Conservation (phyloP, 257 asterid genomes). For the Jaltomata sinuosa region DNA sequence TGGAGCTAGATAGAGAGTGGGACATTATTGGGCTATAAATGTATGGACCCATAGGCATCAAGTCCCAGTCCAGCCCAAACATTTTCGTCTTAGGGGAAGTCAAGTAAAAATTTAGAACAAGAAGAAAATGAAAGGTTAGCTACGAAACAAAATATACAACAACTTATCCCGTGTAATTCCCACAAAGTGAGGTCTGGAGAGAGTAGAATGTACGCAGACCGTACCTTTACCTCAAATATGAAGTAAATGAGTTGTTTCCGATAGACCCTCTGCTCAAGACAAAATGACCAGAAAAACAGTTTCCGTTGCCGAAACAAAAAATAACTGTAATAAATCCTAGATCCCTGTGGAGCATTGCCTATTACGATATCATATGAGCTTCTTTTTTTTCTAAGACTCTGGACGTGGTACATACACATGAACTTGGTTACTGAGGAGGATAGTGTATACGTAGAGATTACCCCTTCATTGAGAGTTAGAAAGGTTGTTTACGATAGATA, state of each 20-base stretch:
- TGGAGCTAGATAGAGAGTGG: background rate
- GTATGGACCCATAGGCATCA: background rate
- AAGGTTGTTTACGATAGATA: too few relatives aligned
- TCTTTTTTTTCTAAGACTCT: background rate
- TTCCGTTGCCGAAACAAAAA: too few relatives aligned
- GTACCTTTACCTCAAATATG: too few relatives aligned
- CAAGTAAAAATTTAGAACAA: background rate
- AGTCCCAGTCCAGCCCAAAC: background rate
- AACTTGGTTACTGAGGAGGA: background rate
- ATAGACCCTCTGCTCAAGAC: too few relatives aligned
- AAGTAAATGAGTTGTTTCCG: too few relatives aligned
- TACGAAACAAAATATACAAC: background rate
- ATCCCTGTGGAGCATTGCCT: background rate
- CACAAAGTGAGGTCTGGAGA: too few relatives aligned
- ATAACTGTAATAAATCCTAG: background rate
- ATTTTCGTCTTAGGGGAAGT: background rate
- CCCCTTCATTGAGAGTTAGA: too few relatives aligned
- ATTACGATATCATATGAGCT: background rate
- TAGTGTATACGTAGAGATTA: too few relatives aligned
- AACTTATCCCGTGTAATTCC: too few relatives aligned
- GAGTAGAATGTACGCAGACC: too few relatives aligned
- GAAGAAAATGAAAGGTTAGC: background rate
- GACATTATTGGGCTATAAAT: background rate
- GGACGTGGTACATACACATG: background rate
- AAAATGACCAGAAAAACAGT: too few relatives aligned